Base-by-base conservation (phyloP, 345 rosid species). In the Trapa bicornis region DNA sequence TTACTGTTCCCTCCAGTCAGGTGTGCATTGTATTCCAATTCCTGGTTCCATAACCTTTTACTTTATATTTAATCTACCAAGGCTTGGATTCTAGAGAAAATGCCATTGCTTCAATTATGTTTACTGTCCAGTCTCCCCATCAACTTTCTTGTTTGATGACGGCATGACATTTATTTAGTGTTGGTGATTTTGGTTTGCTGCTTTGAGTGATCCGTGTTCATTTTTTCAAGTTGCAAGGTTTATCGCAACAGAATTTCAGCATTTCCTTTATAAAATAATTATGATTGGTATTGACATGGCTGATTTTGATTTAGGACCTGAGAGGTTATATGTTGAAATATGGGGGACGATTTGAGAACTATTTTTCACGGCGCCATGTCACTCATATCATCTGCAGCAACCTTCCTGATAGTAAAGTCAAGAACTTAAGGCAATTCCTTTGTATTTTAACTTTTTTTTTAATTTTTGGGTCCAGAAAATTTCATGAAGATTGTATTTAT, bases 381-480 rank as follows among this genome's bases (percentile, higher is more conserved):
- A 85, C 96, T 0, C 98, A 92, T 77, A 92, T 92, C 37, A 86
- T 92, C 56, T 92, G 98, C 70, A 88, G 96, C 81, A 92, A 88
- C 69, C 96, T 92, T 74, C 89, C 96, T 14, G 85, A 86, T 70
- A 81, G 89, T 72, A 92, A 92, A 86, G 78, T 86, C 69, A 89
- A 88, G 81, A 93, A 93, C 79, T 71, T 88, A 70, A 86, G 97
- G 98, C 90, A 65, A 38, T 13, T 37, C 56, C 36, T 68, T 16
- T n/a, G 39, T 65, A 53, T 74, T 22, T 63, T 66, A 37, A 35
- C 66, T 61, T 61, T 70, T 63, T 22, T 22, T 22, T 22, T 22
- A 22, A 22, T 22, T 22, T 61, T 70, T 63, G 29, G 35, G 10
- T 32, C 10, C 38, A 10, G 0, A 1, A 61, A 33, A 38, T 37